These are phyloP conservation scores for Lotus japonicus DNA, from an alignment of 306 rosid species.

Conservation along the genomic window DNA sequence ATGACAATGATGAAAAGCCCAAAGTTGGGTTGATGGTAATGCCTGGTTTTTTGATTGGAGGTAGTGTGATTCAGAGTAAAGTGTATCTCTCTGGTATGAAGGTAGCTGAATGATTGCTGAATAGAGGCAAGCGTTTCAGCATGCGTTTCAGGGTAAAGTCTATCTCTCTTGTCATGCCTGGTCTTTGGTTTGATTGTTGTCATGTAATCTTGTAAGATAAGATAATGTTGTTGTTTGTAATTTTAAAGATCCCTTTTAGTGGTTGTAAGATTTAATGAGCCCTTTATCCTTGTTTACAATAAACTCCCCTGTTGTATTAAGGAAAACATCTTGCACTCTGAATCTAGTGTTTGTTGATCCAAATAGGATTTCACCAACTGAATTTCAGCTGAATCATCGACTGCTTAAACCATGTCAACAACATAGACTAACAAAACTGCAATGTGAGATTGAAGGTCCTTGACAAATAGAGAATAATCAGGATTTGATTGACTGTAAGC, in stretches of 20 bases:
- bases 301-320: conserved; percentile 4
- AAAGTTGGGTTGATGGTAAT: conserved; percentile 92
- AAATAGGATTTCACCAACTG: too few relatives aligned
- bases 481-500: too few relatives aligned
- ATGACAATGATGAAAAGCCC: conserved; percentile 63
- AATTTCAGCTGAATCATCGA: too few relatives aligned
- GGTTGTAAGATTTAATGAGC: conserved; percentile 16
- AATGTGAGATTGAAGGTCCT: too few relatives aligned
- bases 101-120: conserved; percentile 60
- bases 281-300: neutral
- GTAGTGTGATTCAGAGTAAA: conserved; percentile 85
- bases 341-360: neutral
- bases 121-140: neutral
- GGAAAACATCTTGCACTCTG: conserved; percentile 2
- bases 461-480: too few relatives aligned
- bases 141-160: too few relatives aligned
- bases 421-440: too few relatives aligned
- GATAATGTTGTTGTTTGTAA: conserved; percentile 32
- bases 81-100: conserved; percentile 94
- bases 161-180: too few relatives aligned
- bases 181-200: conserved; percentile 9
- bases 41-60: conserved; percentile 92
- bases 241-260: conserved; percentile 18
- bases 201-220: conserved; percentile 28
- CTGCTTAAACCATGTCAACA: too few relatives aligned